Percentiles rank a stretch among this genome's conserved stretches.
Evolutionary conservation across 2,329 filamentous ascomycete species (phyloP).

Genomic region (Alternaria solani): DNA sequence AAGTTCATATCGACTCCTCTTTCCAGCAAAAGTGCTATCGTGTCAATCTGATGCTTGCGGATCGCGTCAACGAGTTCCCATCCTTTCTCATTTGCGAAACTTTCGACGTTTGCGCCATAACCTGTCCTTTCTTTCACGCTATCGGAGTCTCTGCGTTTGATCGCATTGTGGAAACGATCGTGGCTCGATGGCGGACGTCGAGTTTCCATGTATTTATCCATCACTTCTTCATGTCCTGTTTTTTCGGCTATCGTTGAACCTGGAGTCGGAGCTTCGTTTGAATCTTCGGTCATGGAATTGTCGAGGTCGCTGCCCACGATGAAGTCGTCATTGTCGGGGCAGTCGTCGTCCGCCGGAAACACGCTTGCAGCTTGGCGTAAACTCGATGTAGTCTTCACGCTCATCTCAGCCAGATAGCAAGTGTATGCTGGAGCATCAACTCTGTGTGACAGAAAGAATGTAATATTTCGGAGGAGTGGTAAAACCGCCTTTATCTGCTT

Average conservation of each 20-base stretch:
- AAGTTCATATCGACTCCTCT: slow-evolving; percentile 20
- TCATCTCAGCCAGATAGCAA: not conserved
- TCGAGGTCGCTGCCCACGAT: not conserved
- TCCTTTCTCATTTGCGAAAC: slow-evolving; percentile 14
- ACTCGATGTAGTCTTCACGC: not conserved
- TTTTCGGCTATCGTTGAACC: not conserved
- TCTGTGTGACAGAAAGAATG: too few relatives aligned
- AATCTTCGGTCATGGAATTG: not conserved
- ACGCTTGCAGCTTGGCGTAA: not conserved
- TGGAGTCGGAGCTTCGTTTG: not conserved
- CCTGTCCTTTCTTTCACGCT: slow-evolving; percentile 13
- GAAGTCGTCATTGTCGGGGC: not conserved
- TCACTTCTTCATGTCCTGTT: not conserved
- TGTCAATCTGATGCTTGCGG: slow-evolving; percentile 17
- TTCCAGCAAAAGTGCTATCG: slow-evolving; percentile 22
- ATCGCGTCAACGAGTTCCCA: slow-evolving; percentile 25
- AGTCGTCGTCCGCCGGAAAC: not conserved
- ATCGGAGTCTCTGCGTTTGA: slow-evolving; percentile 16
- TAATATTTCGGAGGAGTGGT: not conserved
- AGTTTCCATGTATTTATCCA: not conserved
- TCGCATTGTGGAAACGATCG: slow-evolving; percentile 14
- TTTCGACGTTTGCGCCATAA: slow-evolving; percentile 18
- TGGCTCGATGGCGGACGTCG: not conserved
- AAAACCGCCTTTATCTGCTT: not conserved
- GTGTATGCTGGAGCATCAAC: not conserved